Base-by-base conservation (phyloP, 2,329 filamentous ascomycete species). In the Aspergillaceae sp. region DNA sequence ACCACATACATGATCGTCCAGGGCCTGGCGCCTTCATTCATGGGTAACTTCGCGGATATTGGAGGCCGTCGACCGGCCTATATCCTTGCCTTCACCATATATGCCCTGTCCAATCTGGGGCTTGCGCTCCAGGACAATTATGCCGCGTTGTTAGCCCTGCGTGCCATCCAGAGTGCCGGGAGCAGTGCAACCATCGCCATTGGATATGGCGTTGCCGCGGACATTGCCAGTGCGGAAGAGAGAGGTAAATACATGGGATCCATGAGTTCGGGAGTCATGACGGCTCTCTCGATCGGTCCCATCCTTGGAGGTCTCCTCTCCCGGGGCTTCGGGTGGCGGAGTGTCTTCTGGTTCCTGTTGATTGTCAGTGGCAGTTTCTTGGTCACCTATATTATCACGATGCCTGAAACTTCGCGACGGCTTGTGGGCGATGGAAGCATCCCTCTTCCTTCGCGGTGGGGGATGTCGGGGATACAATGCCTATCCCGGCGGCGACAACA, bases 381-480 rank as follows among this genome's bases (percentile, higher is more conserved):
- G 30, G 7, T 53, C 4, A 27, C 52, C 1, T 55, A 52, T 11
- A 32, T 51, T 30, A 30, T 52, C 10, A 27, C 41, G 34, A 51
- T 55, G 35, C 65, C 60, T 0, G 64, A 69, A 42, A 68, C 65
- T 0, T 53, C 52, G 19, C 56, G 65, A 6, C 53, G 50, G 4
- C 51, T 66, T 3, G 64, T 66, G 5, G 63, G 60, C 2, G 58
- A 67, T 48, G 62, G 63, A 1, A 56, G 50, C 28, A 11, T 59
- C 7, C 6, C 8, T 32, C 30, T 32, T 5, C 5, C 5, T 5
- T 32, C 30, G 8, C 30, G 6, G 45, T 59, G 57, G 57, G 50
- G 51, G 40, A 52, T 49, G 46, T 56, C 56, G 10, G 44, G 51
- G 9, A 7, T 53, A 19, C 53, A 57, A 36, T 57, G 49, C 46